Evolutionary conservation across 2,329 filamentous ascomycete genomes (phyloP).

Genomic region (Aspergillus ibericus): DNA sequence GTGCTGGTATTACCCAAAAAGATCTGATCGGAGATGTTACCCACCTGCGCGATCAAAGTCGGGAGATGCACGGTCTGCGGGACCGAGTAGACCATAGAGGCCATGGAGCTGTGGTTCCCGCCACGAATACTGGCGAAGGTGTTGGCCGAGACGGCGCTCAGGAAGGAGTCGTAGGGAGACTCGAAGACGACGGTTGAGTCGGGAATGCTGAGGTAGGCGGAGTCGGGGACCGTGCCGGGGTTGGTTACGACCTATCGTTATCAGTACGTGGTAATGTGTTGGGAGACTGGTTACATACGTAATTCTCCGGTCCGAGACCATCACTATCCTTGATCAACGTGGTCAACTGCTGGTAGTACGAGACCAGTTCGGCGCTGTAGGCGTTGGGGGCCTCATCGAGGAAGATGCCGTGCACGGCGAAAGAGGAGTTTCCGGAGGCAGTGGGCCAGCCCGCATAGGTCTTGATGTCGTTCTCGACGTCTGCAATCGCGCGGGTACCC

Average conservation of each 20-base stretch:
- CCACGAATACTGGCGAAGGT: conserved; percentile 1
- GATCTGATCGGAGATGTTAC: conserved; percentile 10
- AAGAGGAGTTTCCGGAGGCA: conserved; percentile 4
- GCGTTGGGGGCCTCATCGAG: conserved; percentile 12
- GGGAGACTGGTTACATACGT: background rate
- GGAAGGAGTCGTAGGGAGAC: conserved; percentile 10
- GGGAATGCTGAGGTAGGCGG: conserved; percentile 12
- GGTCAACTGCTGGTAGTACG: conserved; percentile 3
- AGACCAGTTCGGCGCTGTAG: background rate
- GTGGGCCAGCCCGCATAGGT: conserved; percentile 13
- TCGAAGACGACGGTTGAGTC: conserved; percentile 16
- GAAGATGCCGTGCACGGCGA: conserved; percentile 15
- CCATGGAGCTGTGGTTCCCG: background rate
- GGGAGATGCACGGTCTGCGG: conserved; percentile 2
- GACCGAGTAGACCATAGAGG: conserved; percentile 13
- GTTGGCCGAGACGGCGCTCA: background rate
- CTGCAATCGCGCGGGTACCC: background rate
- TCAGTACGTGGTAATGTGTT: background rate
- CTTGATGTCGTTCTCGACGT: conserved; percentile 10
- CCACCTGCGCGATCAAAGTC: conserved; percentile 1
- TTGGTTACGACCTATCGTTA: conserved; percentile 12
- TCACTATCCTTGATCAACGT: background rate
- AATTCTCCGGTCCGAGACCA: conserved; percentile 10
- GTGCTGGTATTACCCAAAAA: conserved; percentile 9
- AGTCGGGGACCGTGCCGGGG: conserved; percentile 12